Conservation (phyloP, 208 protist genomes). For the Wallacemonas rigidus region DNA sequence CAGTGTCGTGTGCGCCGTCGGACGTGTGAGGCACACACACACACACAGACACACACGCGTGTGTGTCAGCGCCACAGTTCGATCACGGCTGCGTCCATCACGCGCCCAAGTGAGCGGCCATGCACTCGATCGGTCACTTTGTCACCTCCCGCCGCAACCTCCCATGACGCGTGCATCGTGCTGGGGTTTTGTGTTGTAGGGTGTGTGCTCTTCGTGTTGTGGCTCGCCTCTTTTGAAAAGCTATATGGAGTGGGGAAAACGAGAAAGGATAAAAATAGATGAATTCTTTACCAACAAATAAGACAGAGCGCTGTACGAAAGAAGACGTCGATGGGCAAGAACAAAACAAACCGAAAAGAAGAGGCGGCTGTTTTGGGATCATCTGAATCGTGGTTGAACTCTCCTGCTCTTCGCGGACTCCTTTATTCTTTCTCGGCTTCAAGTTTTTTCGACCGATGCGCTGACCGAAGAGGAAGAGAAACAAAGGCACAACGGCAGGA, state of each 20-base stretch:
- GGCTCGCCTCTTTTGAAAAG: background rate
- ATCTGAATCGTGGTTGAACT: background rate
- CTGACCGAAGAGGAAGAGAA: background rate
- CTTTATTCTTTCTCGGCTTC: background rate
- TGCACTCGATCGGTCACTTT: no score
- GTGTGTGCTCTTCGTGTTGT: background rate
- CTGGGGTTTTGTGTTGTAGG: background rate
- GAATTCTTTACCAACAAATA: background rate
- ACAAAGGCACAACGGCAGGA: background rate
- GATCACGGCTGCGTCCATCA: no score
- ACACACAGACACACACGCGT: no score
- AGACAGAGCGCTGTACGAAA: background rate
- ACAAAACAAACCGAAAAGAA: background rate
- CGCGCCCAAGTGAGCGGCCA: no score
- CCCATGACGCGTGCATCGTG: background rate
- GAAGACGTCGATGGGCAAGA: background rate
- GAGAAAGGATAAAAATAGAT: slow-evolving; percentile 5
- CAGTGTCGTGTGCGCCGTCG: no score
- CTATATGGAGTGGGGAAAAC: background rate
- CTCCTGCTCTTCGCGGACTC: background rate
- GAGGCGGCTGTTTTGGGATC: background rate
- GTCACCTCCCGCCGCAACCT: no score
- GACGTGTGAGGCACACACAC: no score
- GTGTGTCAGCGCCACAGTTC: no score
- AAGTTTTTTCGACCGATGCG: background rate